Base-by-base conservation (phyloP, 2,329 filamentous ascomycete species). In the Rugonectria rugulosa region DNA sequence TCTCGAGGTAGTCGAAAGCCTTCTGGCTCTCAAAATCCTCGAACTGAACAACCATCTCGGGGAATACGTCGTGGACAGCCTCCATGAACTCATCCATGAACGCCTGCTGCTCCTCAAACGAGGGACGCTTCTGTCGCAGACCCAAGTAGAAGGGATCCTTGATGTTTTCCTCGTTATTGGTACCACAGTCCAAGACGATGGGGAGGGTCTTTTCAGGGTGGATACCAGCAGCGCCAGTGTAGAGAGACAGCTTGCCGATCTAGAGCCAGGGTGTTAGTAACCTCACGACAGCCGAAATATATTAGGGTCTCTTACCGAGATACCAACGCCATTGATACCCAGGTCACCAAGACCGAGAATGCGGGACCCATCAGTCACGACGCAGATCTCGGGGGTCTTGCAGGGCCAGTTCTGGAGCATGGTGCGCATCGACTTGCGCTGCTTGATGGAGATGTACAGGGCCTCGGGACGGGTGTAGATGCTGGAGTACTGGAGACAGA, bases 51-150 rank as follows among this genome's bases (percentile, higher is more conserved):
- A 88, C 75, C 85, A 83, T 88, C 12, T 82, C 76, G 23, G 83
- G 85, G 73, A 78, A 87, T 24, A 87, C 83, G 26, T 97, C 92
- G 53, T 88, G 89, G 58, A 91, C 84, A 53, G 95, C 94, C 68
- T 86, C 84, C 95, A 99, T 98, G 80, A 99, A 89, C 81, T 98
- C 95, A 72, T 98, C 95, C 80, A 98, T 86, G 77, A 98, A 98
- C 62, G 91, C 91, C 72, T 89, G 87, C 79, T 96, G 92, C 68
- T 94, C 88, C 48, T 88, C 83, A 17, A 88, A 79, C 7, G 89
- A 82, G 49, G 94, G 84, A 71, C 96, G 94, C 77, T 89, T 90
- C 67, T 89, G 85, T 69, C 92, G 88, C 68, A 93, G 89, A 68
- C 95, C 95, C 72, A 98, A 87, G 81, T 98, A 99, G 29, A 98